phyloP scores from a whole-genome alignment of 2,329 filamentous ascomycete genomes.

The Claviceps pazoutovae region DNA sequence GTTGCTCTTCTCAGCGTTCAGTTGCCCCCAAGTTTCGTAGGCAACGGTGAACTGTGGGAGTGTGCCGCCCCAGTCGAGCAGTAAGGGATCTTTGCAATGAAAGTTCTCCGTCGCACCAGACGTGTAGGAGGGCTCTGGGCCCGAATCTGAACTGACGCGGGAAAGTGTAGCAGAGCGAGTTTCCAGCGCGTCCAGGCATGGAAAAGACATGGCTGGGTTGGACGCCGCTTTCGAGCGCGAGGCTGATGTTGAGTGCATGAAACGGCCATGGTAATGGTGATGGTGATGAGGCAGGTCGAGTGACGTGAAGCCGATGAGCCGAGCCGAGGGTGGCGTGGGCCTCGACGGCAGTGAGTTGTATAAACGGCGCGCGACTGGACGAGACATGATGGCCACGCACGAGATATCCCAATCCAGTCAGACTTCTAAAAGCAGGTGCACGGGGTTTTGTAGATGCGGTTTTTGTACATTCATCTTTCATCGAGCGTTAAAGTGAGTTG shows the following conservation, averaged over 20 bases:
- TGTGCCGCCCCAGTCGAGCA: conserved; percentile 92
- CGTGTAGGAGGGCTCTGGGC: conserved; percentile 90
- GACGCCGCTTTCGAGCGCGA: conserved; percentile 33
- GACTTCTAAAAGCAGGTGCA: neutral
- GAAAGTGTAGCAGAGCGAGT: conserved; percentile 57
- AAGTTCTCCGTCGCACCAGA: conserved; percentile 71
- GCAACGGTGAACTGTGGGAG: conserved; percentile 79
- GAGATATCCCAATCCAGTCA: neutral
- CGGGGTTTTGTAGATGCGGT: neutral
- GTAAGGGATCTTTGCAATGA: conserved; percentile 57
- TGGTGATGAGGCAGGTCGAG: neutral
- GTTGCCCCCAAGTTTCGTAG: conserved; percentile 79
- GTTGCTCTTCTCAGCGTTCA: conserved; percentile 73
- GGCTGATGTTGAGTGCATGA: conserved; percentile 6
- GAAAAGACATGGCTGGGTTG: conserved; percentile 79
- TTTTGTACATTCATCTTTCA: neutral
- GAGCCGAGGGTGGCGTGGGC: neutral
- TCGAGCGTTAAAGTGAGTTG: neutral
- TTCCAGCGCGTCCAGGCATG: conserved; percentile 77
- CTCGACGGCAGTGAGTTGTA: neutral
- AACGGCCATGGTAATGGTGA: neutral
- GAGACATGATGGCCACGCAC: conserved; percentile 6
- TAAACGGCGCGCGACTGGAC: conserved; percentile 7
- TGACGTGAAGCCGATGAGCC: conserved; percentile 1
- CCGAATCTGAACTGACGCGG: conserved; percentile 44